These are phyloP conservation scores for Apiospora saccharicola DNA, from an alignment of 2,329 filamentous ascomycete genomes.

Conservation along the genomic window DNA sequence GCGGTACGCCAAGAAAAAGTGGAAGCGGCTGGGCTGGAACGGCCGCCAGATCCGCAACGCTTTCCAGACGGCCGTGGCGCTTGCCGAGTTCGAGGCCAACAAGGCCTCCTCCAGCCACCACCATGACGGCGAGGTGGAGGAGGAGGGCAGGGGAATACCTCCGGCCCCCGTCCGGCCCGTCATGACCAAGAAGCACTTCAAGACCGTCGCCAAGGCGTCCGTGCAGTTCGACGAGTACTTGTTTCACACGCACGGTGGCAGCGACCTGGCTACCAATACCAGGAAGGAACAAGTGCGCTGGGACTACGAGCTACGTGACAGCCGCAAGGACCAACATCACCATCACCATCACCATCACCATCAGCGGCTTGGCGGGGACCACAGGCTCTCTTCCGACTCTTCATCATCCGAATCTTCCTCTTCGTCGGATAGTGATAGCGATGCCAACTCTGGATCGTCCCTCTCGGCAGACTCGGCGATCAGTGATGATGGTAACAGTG, in stretches of 20 bases:
- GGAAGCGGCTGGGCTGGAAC: constrained; percentile 21
- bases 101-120: background rate
- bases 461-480: background rate
- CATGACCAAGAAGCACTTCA: constrained; percentile 25
- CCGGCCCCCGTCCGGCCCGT: background rate
- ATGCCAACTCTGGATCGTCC: too few relatives aligned
- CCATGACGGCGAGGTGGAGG: background rate
- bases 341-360: background rate
- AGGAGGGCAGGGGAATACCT: too few relatives aligned
- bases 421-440: constrained; percentile 13
- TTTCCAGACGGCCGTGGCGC: constrained; percentile 25
- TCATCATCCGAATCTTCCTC: constrained; percentile 6
- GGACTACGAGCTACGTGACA: constrained; percentile 21
- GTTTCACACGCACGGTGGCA: constrained; percentile 23
- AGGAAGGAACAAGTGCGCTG: constrained; percentile 21
- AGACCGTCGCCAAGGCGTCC: constrained; percentile 24
- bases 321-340: background rate
- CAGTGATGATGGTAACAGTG: background rate
- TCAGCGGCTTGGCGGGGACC: background rate
- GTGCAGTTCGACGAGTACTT: constrained; percentile 25
- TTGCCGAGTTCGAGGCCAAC: constrained; percentile 24
- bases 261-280: constrained; percentile 29
- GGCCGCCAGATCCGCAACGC: constrained; percentile 29
- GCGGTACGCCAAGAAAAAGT: constrained; percentile 16
- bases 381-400: background rate